A percentile compares a stretch with the other conserved stretches of the same genome.
phyloP scores from a whole-genome alignment of 805 yeast genomes.

The Candida incommunis region DNA sequence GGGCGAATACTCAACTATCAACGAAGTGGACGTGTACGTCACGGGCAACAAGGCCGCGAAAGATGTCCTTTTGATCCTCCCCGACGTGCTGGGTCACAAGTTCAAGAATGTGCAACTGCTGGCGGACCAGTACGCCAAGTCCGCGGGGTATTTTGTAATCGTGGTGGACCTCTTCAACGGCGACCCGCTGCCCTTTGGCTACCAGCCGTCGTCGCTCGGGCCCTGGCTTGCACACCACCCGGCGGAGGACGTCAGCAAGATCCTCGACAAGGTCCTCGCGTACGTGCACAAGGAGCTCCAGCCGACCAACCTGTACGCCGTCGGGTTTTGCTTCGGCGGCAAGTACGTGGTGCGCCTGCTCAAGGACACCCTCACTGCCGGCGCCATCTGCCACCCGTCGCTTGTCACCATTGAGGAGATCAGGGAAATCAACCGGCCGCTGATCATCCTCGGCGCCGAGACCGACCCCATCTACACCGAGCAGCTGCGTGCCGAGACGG shows the following conservation, averaged over 20 bases:
- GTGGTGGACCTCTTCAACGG: slow-evolving; percentile 64
- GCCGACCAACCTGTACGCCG: slow-evolving; percentile 22
- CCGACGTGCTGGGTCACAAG: slow-evolving; percentile 58
- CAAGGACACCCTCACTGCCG: slow-evolving; percentile 30
- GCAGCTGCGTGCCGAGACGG: slow-evolving; percentile 51
- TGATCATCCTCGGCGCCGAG: slow-evolving; percentile 66
- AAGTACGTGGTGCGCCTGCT: slow-evolving; percentile 46
- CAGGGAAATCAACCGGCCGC: slow-evolving; percentile 42
- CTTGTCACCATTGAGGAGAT: slow-evolving; percentile 53
- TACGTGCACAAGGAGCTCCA: neutral
- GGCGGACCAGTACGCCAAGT: slow-evolving; percentile 37
- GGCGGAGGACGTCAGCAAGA: slow-evolving; percentile 24
- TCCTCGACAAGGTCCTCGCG: neutral
- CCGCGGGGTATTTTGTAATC: slow-evolving; percentile 45
- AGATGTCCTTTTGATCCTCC: slow-evolving; percentile 40
- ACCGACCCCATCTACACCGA: slow-evolving; percentile 45
- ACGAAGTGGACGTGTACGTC: slow-evolving; percentile 29
- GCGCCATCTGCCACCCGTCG: slow-evolving; percentile 79
- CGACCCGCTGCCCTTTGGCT: slow-evolving; percentile 29
- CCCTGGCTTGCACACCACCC: slow-evolving; percentile 44
- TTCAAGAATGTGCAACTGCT: slow-evolving; percentile 40
- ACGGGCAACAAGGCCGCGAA: slow-evolving; percentile 34
- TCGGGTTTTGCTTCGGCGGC: slow-evolving; percentile 84
- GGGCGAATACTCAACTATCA: slow-evolving; percentile 15
- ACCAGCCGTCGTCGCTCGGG: slow-evolving; percentile 7